Base-by-base conservation (phyloP, 1,139 yeast species). In the Kodamaea sp. region DNA sequence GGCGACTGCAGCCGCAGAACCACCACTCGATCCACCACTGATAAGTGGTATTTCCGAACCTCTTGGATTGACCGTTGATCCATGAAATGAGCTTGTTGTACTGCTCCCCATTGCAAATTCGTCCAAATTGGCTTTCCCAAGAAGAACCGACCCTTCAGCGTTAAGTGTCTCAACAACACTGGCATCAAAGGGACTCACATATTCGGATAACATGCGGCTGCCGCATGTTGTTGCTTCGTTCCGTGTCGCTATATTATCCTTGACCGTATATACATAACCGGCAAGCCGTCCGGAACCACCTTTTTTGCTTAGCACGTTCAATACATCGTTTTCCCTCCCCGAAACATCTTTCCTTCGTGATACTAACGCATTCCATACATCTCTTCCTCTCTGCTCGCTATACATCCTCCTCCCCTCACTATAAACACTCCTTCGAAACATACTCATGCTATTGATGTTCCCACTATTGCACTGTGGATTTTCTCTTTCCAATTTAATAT, bases 21-120 rank as follows among this genome's bases (percentile, higher is more conserved):
- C 98, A 8, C 97, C 97, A 4, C 96, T 87, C 0, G 97, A 89
- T 0, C 98, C 98, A 2, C 98, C 98, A 1, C 87, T 70, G 0
- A 85, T 68, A 36, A 58, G 60, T 6, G 53, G 54, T 35, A 43
- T 65, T 24, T 54, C 62, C 3, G 52, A 48, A 47, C 60, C 78
- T 24, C 66, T 43, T 1, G 98, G 97, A 54, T 92, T 92, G 5
- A 67, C 46, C 0, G 84, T 73, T 1, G 84, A 73, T 0, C 96
- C 97, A 55, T 65, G 82, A 39, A 48, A 65, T 7, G 83, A 78
- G 55, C 70, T 75, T 29, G 76, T 72, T 53, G 60, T 81, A 1
- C 81, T 72, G 4, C 87, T 81, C 2, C 98, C 99, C 98, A 94
- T 94, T 1, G 95, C 98, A 65, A 92, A 94, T 62, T 94, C 97